A percentile compares a stretch with the other conserved stretches of the same genome.
Evolutionary conservation across 805 yeast species (phyloP).

Genomic region (Lachancea waltii): DNA sequence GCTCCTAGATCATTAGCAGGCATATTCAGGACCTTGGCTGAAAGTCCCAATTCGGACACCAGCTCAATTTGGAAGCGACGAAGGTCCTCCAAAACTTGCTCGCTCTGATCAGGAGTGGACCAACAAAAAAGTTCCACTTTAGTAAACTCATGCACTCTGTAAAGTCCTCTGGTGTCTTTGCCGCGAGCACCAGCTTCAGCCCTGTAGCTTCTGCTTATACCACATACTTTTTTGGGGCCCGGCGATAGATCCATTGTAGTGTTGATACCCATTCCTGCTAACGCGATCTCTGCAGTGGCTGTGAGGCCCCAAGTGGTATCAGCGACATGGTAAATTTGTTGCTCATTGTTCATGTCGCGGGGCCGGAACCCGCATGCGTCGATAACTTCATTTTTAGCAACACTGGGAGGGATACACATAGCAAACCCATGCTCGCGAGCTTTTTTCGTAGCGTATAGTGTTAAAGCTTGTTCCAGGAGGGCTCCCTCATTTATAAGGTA

Average conservation of each 20-base stretch:
- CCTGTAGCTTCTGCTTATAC: constrained; percentile 79
- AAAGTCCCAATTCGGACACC: constrained; percentile 60
- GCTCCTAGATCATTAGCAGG: constrained; percentile 89
- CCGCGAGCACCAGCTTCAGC: constrained; percentile 99
- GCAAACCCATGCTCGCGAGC: constrained; percentile 65
- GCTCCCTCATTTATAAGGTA: constrained; percentile 83
- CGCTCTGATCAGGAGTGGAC: constrained; percentile 44
- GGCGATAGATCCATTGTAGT: constrained; percentile 36
- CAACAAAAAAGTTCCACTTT: constrained; percentile 88
- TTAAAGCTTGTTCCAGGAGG: constrained; percentile 78
- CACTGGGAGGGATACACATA: constrained; percentile 76
- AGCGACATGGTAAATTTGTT: constrained; percentile 67
- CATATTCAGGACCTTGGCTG: constrained; percentile 79
- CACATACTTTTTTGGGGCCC: constrained; percentile 60
- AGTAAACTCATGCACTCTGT: constrained; percentile 93
- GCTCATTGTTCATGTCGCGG: constrained; percentile 77
- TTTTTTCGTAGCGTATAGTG: constrained; percentile 63
- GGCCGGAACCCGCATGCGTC: constrained; percentile 94
- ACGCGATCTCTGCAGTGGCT: constrained; percentile 93
- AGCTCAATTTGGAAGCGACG: constrained; percentile 59
- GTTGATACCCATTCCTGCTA: constrained; percentile 72
- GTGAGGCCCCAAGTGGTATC: constrained; percentile 58
- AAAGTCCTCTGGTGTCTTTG: constrained; percentile 82
- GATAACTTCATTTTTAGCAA: constrained; percentile 70
- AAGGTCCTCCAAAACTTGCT: constrained; percentile 50